Conservation (phyloP, 371 early-diverging fungal genomes). For the Zychaea mexicana region DNA sequence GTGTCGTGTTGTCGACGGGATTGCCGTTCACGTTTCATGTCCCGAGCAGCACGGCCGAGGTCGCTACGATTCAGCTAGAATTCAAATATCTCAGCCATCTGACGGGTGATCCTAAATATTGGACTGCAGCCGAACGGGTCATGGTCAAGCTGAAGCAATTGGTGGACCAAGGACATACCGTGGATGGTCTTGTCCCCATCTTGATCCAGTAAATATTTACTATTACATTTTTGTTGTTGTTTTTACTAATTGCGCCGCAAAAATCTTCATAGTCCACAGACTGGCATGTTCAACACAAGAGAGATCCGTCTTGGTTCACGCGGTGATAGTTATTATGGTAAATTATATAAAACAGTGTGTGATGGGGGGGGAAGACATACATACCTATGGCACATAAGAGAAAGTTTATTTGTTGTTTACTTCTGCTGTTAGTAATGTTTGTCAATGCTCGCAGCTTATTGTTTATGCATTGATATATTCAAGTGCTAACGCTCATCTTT, state of each 20-base stretch:
- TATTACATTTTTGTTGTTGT: not conserved
- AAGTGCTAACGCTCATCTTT: too few species aligned
- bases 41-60: slow-evolving; percentile 80
- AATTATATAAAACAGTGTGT: slow-evolving; percentile 1
- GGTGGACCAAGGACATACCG: slow-evolving; percentile 24
- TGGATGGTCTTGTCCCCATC: slow-evolving; percentile 83
- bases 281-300: slow-evolving; percentile 49
- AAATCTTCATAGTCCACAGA: slow-evolving; percentile 26
- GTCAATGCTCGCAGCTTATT: not conserved
- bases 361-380: not conserved
- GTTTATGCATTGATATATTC: too few species aligned
- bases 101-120: slow-evolving; percentile 73
- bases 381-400: too few species aligned
- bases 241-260: too few species aligned
- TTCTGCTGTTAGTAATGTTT: too few species aligned
- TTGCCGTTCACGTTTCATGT: slow-evolving; percentile 33
- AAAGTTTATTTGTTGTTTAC: not conserved
- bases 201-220: slow-evolving; percentile 52
- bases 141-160: slow-evolving; percentile 59
- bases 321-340: slow-evolving; percentile 92
- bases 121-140: slow-evolving; percentile 70
- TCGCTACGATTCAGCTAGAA: slow-evolving; percentile 87
- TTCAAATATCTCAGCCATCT: slow-evolving; percentile 83
- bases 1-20: slow-evolving; percentile 62
- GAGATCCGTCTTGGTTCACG: slow-evolving; percentile 76